phyloP scores from a whole-genome alignment of 257 asterid species.

The Marsdenia floribunda region DNA sequence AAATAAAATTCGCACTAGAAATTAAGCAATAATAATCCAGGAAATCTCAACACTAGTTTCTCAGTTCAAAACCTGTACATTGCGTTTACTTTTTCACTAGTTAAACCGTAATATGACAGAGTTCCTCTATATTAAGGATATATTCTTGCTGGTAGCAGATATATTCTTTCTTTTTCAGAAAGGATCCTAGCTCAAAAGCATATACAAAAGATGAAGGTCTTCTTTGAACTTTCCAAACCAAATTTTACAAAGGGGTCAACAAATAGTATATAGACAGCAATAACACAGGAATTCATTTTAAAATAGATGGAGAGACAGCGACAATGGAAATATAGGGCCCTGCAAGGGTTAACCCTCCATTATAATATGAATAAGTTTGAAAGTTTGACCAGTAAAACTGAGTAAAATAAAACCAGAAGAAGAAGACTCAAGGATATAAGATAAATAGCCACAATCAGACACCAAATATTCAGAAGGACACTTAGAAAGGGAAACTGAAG shows the following conservation, averaged over 20 bases:
- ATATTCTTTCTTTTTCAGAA: too few species aligned
- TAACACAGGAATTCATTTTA: too few species aligned
- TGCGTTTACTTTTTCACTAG: background rate
- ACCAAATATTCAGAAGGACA: background rate
- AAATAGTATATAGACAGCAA: too few species aligned
- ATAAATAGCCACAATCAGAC: background rate
- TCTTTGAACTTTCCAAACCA: too few species aligned
- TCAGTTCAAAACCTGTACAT: background rate
- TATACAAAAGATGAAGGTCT: too few species aligned
- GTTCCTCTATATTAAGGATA: background rate
- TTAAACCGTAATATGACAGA: background rate
- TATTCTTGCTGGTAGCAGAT: too few species aligned
- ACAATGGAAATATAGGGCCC: background rate
- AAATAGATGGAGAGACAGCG: background rate
- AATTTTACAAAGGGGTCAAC: too few species aligned
- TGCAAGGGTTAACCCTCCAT: too few species aligned
- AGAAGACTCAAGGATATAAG: background rate
- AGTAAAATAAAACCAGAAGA: background rate
- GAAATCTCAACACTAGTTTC: background rate
- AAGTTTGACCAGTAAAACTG: background rate
- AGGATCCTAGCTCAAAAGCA: too few species aligned
- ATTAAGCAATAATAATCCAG: background rate
- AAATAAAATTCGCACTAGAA: background rate
- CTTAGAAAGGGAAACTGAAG: background rate
- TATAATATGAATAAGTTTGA: background rate